Evolutionary conservation across 192 early-diverging fungal species (phyloP).

Genomic region (Backusella tarrabulga): DNA sequence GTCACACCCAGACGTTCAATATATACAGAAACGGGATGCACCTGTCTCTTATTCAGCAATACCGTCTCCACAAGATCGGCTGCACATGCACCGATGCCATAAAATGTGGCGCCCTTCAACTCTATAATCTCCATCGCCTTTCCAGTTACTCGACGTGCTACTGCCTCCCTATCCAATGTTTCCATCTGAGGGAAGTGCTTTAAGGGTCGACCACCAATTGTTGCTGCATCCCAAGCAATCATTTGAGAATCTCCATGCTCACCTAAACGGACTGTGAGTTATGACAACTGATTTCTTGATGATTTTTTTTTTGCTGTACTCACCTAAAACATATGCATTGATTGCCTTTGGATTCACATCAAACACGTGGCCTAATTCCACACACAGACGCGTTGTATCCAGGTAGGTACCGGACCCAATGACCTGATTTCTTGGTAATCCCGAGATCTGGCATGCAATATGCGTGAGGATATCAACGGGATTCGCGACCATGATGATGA

Average conservation of each 20-base stretch:
- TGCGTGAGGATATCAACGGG: slow-evolving; percentile 82
- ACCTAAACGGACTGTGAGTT: slow-evolving; percentile 32
- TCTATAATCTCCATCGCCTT: slow-evolving; percentile 87
- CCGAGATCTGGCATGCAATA: slow-evolving; percentile 82
- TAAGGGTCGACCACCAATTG: slow-evolving; percentile 68
- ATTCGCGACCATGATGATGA: slow-evolving; percentile 81
- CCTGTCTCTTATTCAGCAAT: slow-evolving; percentile 64
- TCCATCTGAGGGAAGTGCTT: slow-evolving; percentile 62
- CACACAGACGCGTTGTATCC: slow-evolving; percentile 72
- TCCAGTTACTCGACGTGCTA: slow-evolving; percentile 59
- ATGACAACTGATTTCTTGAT: too few species aligned
- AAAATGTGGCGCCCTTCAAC: slow-evolving; percentile 83
- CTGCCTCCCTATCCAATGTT: slow-evolving; percentile 48
- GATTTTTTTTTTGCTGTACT: slow-evolving; percentile 21
- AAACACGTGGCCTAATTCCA: slow-evolving; percentile 48
- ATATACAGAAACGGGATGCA: slow-evolving; percentile 72
- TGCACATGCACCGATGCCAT: slow-evolving; percentile 80
- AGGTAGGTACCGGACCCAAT: slow-evolving; percentile 86
- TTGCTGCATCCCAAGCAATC: slow-evolving; percentile 74
- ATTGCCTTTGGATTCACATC: slow-evolving; percentile 67
- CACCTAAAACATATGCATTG: slow-evolving; percentile 80
- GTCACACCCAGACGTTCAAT: slow-evolving; percentile 60
- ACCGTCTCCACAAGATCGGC: slow-evolving; percentile 66
- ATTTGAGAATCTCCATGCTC: slow-evolving; percentile 90
- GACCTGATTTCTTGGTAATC: slow-evolving; percentile 74